Conservation (phyloP, 208 protist species). For the Acanthamoeba sp. region DNA sequence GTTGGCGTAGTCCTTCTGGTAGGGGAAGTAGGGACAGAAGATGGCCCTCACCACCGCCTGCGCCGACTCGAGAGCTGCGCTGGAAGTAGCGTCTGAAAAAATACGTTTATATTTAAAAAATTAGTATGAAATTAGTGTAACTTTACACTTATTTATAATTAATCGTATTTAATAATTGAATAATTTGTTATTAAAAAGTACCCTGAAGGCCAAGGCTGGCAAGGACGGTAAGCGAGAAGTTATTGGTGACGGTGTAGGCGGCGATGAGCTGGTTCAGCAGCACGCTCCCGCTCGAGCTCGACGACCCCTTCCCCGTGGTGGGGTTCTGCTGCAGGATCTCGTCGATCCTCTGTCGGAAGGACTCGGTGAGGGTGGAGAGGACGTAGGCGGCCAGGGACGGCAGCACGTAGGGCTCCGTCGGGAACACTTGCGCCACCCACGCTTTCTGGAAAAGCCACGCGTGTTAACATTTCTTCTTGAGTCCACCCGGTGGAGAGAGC, state of each 20-base stretch:
- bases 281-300: neutral
- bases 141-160: too few species aligned
- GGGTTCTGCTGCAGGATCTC: neutral
- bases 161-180: too few species aligned
- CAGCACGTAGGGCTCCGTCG: neutral
- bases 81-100: neutral
- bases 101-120: too few species aligned
- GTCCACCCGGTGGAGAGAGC: too few species aligned
- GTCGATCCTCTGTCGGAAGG: slow-evolving; percentile 18
- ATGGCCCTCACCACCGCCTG: slow-evolving; percentile 19
- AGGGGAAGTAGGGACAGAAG: slow-evolving; percentile 39
- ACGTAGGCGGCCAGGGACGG: slow-evolving; percentile 25
- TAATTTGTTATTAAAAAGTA: neutral
- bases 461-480: too few species aligned
- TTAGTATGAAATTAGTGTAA: too few species aligned
- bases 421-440: slow-evolving; percentile 46
- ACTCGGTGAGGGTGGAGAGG: neutral
- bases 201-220: neutral
- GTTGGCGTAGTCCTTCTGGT: slow-evolving; percentile 38
- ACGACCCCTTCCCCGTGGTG: neutral
- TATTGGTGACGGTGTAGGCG: slow-evolving; percentile 12
- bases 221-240: neutral
- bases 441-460: neutral
- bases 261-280: slow-evolving; percentile 35
- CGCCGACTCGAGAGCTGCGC: neutral